Evolutionary conservation across 768 basidiomycete species (phyloP), one percentile per base, ranked within the genome.

Genomic region (Russula griseocarnosa): DNA sequence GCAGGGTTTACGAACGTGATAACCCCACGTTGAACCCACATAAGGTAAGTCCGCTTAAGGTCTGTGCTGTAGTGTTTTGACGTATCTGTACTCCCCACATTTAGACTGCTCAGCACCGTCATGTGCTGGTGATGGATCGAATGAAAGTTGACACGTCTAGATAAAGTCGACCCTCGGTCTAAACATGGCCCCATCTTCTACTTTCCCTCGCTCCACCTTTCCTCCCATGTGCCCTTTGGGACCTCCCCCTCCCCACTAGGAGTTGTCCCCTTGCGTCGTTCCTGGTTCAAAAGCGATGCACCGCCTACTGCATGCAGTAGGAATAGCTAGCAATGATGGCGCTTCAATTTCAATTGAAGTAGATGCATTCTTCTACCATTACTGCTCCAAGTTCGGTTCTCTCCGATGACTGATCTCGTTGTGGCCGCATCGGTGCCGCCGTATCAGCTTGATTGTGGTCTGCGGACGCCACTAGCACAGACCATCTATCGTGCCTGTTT

Each of bases 381-480:
- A 38, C 34, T 38, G 22, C 22, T 9, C 5, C 42, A 30, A 52
- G 8, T 36, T 6, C 24, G 36, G 24, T 42, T 36, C 47, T 52
- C 30, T 44, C 42, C 24, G 50, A 63, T 58, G 13, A 34, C 8
- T 58, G 34, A 36, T 63, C 51, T 47, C n/a, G 3, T 26, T 28
- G 40, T 20, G 24, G 32, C 62, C 50, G 51, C 34, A 52, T 24
- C 38, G 32, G 30, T 18, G n/a, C 49, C 56, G 42, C 40, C 10
- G 20, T 36, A 42, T 60, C 51, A 53, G 42, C 14, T 34, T 5
- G 59, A 42, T 42, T 52, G 28, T 34, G 14, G 44, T 22, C 30
- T 20, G 30, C 40, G 16, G 40, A 38, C 40, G 14, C 14, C 28
- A 51, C 40, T 7, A 18, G 24, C 24, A n/a, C n/a, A 22, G 26